Evolutionary conservation across 192 early-diverging fungal genomes (phyloP), one percentile per base, ranked within the genome.

Genomic region (Backusella psychrophila): DNA sequence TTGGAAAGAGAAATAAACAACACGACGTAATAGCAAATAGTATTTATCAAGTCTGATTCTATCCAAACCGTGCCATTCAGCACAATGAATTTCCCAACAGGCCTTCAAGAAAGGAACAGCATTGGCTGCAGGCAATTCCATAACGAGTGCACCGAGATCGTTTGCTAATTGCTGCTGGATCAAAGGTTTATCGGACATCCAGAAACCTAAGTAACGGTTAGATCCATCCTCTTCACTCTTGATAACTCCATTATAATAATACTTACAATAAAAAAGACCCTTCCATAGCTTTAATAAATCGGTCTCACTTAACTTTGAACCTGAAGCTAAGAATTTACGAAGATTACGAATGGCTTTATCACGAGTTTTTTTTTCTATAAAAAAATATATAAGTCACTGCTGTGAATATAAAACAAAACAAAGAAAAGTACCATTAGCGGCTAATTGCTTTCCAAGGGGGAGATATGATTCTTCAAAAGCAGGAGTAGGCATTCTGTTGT

Each of bases 111-210:
- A 94, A 26, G 80, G 72, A 69, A 94, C 76, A 0, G 85, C 88
- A 56, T 83, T 78, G 8, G 80, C 68, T 19, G 71, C 69, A 39
- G 85, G 85, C 35, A 93, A 80, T 11, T 78, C 66, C 34, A 92
- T 67, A 21, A 89, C 72, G 6, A 94, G 69, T 0, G 84, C 81
- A 0, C 91, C 93, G n/a, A 98, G 85, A 19, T 89, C 90, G 72
- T 94, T 90, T 35, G 94, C 92, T 68, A 98, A 83, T 76, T 93
- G 89, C 81, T 96, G 94, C 78, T 98, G 97, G 34, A 98, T 88
- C 53, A 94, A 77, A 14, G 94, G 94, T 84, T 96, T 98, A 83
- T 98, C 97, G 0, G 95, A 96, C 90, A 98, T 95, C 97, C 97
- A 98, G 77, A 95, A 95, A 78, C 91, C 94, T 95, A 79, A 38